Evolutionary conservation across 2,329 filamentous ascomycete species (phyloP).

Genomic region (Monilinia fructicola): DNA sequence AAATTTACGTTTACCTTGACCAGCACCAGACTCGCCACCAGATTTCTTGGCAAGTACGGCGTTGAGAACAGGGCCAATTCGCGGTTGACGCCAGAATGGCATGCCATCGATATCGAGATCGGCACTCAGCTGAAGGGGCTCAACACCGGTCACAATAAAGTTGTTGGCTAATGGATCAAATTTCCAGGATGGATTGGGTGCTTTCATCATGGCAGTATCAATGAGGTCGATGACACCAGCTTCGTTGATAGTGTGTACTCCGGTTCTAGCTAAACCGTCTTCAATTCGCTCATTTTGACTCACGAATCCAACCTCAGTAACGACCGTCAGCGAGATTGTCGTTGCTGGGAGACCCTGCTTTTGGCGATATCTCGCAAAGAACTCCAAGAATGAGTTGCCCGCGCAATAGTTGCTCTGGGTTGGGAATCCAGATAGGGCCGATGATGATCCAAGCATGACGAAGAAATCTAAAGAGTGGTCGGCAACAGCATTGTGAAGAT

Average conservation of each 20-base stretch:
- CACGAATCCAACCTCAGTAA: conserved; percentile 42
- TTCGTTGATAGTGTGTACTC: conserved; percentile 28
- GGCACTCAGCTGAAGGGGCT: conserved; percentile 1
- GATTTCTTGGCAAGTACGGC: conserved; percentile 9
- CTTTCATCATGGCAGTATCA: conserved; percentile 28
- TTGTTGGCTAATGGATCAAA: conserved; percentile 8
- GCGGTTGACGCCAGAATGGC: conserved; percentile 2
- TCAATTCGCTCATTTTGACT: conserved; percentile 37
- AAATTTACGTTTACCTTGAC: neutral
- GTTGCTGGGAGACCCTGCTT: conserved; percentile 34
- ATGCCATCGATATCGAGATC: neutral
- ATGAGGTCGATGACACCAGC: conserved; percentile 29
- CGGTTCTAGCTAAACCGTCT: conserved; percentile 22
- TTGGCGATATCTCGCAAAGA: conserved; percentile 38
- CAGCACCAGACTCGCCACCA: neutral
- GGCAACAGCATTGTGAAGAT: conserved; percentile 26
- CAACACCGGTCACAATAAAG: conserved; percentile 12
- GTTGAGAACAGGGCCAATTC: conserved; percentile 8
- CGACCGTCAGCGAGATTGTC: conserved; percentile 39
- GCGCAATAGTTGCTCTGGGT: conserved; percentile 44
- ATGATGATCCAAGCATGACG: conserved; percentile 39
- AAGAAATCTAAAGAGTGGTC: conserved; percentile 42
- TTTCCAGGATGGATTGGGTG: neutral
- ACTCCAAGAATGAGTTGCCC: conserved; percentile 43
- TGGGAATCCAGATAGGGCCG: conserved; percentile 38